A percentile compares a stretch with the other conserved stretches of the same genome.
Evolutionary conservation across 1,139 yeast genomes (phyloP).

Genomic region (Hanseniaspora uvarum): DNA sequence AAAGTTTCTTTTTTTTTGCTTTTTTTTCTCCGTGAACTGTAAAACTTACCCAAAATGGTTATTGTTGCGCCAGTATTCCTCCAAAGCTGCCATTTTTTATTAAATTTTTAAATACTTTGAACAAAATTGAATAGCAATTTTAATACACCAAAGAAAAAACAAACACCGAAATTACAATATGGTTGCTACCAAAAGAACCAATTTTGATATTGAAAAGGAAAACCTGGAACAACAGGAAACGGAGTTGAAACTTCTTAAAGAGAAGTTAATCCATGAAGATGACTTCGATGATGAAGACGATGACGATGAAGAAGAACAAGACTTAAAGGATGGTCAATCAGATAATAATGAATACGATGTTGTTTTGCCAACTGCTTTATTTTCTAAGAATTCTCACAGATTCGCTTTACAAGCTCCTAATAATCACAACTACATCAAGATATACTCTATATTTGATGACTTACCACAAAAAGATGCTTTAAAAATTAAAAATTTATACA

Average conservation of each 20-base stretch:
- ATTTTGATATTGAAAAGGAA: slow-evolving; percentile 5
- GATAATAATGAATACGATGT: not conserved
- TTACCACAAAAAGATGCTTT: slow-evolving; percentile 4
- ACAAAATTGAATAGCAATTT: not conserved
- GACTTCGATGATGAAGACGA: slow-evolving; percentile 9
- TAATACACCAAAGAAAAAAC: not conserved
- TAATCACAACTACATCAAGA: slow-evolving; percentile 11
- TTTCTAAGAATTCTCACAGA: slow-evolving; percentile 16
- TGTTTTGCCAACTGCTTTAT: slow-evolving; percentile 14
- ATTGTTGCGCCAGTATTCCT: not conserved
- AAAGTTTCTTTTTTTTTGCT: slow-evolving; percentile 3
- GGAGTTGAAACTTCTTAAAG: slow-evolving; percentile 9
- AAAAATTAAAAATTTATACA: slow-evolving; percentile 10
- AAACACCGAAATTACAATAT: not conserved
- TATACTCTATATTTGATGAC: slow-evolving; percentile 16
- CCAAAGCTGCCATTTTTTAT: not conserved
- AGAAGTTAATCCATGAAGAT: slow-evolving; percentile 3
- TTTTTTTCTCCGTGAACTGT: not conserved
- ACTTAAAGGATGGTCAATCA: not conserved
- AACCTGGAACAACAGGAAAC: slow-evolving; percentile 4
- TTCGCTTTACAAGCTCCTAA: slow-evolving; percentile 16
- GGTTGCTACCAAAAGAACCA: slow-evolving; percentile 12
- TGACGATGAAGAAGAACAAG: slow-evolving; percentile 3
- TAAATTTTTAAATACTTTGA: not conserved
- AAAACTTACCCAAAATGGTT: not conserved